phyloP scores from a whole-genome alignment of 176 grass and related monocot species.

The Phoenix dactylifera region DNA sequence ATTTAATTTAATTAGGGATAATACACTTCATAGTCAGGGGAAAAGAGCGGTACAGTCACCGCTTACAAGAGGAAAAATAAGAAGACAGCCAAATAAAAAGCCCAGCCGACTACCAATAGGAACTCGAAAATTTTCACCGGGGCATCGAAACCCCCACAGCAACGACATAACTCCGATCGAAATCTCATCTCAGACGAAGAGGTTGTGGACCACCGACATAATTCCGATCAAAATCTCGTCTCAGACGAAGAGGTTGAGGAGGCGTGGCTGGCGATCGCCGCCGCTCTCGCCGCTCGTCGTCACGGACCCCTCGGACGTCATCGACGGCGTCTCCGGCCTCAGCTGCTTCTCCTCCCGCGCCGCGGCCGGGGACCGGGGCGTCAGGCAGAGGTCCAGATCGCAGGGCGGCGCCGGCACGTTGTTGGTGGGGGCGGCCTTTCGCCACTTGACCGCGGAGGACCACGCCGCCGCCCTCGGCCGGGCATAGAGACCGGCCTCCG shows the following conservation, averaged over 20 bases:
- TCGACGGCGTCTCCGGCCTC: slow-evolving; percentile 56
- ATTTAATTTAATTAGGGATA: not conserved
- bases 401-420: slow-evolving; percentile 16
- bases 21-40: slow-evolving; percentile 11
- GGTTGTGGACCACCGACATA: slow-evolving; percentile 31
- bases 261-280: slow-evolving; percentile 21
- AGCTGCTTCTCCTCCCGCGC: slow-evolving; percentile 6
- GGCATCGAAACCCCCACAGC: not conserved
- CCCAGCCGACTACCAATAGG: slow-evolving; percentile 29
- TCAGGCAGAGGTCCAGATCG: slow-evolving; percentile 46
- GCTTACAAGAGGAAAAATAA: slow-evolving; percentile 20
- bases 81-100: slow-evolving; percentile 15
- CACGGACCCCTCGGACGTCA: slow-evolving; percentile 69
- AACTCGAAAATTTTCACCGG: not conserved
- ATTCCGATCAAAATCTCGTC: no score
- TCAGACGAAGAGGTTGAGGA: slow-evolving; percentile 78
- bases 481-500: slow-evolving; percentile 10
- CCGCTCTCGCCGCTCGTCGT: slow-evolving; percentile 32
- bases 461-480: slow-evolving; percentile 20
- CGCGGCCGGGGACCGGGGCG: slow-evolving; percentile 16
- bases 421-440: not conserved
- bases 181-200: slow-evolving; percentile 43
- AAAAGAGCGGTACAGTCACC: slow-evolving; percentile 15
- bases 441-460: not conserved
- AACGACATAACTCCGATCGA: not conserved